A percentile compares a stretch with the other conserved stretches of the same genome.
phyloP scores from a whole-genome alignment of 306 rosid genomes.

The Oemleria cerasiformis region DNA sequence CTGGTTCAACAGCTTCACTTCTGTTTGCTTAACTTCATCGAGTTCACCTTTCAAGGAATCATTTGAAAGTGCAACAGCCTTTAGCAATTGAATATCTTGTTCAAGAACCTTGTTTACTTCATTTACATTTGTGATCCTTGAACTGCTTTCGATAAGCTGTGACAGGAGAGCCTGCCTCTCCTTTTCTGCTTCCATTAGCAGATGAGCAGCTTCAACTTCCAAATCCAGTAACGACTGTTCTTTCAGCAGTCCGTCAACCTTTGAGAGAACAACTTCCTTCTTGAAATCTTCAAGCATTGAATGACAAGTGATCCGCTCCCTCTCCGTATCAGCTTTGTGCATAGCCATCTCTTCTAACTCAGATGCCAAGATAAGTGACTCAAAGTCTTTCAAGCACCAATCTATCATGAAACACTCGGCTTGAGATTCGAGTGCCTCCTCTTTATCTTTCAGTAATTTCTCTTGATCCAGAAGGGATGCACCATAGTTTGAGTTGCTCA shows the following conservation, averaged over 20 bases:
- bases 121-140: slow-evolving; percentile 37
- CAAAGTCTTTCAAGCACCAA: slow-evolving; percentile 62
- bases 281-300: slow-evolving; percentile 48
- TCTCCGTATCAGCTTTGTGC: slow-evolving; percentile 44
- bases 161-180: slow-evolving; percentile 40
- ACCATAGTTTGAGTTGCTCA: slow-evolving; percentile 44
- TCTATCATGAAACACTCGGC: slow-evolving; percentile 52
- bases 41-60: slow-evolving; percentile 48
- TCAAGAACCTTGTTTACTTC: slow-evolving; percentile 46
- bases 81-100: slow-evolving; percentile 43
- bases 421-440: slow-evolving; percentile 47
- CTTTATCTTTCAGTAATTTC: slow-evolving; percentile 45
- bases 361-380: slow-evolving; percentile 55
- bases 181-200: slow-evolving; percentile 33
- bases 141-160: slow-evolving; percentile 40
- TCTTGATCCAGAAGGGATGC: slow-evolving; percentile 63
- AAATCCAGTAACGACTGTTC: slow-evolving; percentile 42
- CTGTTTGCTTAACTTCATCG: slow-evolving; percentile 38
- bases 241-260: slow-evolving; percentile 50
- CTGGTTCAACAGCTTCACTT: slow-evolving; percentile 38
- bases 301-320: slow-evolving; percentile 32
- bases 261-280: slow-evolving; percentile 42
- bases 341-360: slow-evolving; percentile 44
- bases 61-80: slow-evolving; percentile 40
- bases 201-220: slow-evolving; percentile 47